Evolutionary conservation across 495 filamentous ascomycete genomes (phyloP), one percentile per base, ranked within the genome.

Genomic region (Penicillium pancosmium): DNA sequence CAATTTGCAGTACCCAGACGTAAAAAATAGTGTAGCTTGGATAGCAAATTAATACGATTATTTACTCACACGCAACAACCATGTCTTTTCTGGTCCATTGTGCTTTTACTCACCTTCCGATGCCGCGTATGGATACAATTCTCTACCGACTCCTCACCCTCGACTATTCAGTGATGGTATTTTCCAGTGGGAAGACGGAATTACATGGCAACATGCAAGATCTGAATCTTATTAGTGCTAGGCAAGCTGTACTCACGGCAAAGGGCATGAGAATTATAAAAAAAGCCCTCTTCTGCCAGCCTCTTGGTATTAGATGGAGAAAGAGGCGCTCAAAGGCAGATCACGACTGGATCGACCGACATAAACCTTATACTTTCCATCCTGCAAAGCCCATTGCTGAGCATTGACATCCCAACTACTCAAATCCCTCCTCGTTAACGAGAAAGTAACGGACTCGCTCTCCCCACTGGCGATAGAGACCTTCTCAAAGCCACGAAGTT

Each of bases 401-500:
- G 70, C 73, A 12, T 63, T 71, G 0, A 78, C 74, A 69, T 89
- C 84, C 89, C 88, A 92, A 5, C 80, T 79, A 64, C 86, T 89
- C 62, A 91, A 54, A 63, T 91, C 89, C 36, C 85, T 75, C 50
- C 88, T 75, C 35, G 78, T 88, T 35, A 92, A 58, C n/a, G 71
- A 68, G 61, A 90, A 84, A 10, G 57, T 59, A 2, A 90, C 79
- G 18, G 64, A 73, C 31, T 64, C 62, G 19, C 70, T 76, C 50
- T 74, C 61, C 0, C 80, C 80, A 1, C 73, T 63, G 21, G 72
- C 62, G 12, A 88, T 56, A 7, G 18, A 31, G 5, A 80, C 69
- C 71, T 92, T 92, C 40, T 80, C 80, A 65, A 91, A 92, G 13
- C 88, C 88, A 3, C 89, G 73, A 12, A 92, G 73, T 63, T 87